Conservation (phyloP, 495 filamentous ascomycete genomes). For the Aspergillus incahuasiensis region DNA sequence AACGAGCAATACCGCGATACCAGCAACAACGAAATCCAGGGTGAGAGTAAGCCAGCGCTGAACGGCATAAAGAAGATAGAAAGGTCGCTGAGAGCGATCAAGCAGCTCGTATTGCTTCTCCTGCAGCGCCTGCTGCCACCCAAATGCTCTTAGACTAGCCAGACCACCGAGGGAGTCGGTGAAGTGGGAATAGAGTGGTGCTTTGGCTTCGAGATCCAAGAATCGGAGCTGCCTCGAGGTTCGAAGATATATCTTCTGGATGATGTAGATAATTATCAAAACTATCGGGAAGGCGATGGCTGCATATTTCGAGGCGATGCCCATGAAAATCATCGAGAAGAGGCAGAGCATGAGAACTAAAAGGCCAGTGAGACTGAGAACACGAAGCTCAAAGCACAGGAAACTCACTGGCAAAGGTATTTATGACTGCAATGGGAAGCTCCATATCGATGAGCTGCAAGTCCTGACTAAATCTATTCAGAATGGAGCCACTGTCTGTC, state of each 20-base stretch:
- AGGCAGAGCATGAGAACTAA: slow-evolving; percentile 41
- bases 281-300: slow-evolving; percentile 50
- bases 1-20: slow-evolving; percentile 46
- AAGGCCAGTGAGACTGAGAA: background rate
- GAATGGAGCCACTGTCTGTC: slow-evolving; percentile 42
- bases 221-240: slow-evolving; percentile 62
- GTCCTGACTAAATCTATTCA: slow-evolving; percentile 58
- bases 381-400: background rate
- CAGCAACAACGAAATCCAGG: slow-evolving; percentile 45
- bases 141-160: slow-evolving; percentile 53
- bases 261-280: slow-evolving; percentile 43
- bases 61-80: slow-evolving; percentile 53
- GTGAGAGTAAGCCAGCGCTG: slow-evolving; percentile 52
- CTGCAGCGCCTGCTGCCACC: slow-evolving; percentile 46
- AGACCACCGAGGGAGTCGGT: slow-evolving; percentile 49
- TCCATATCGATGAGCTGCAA: slow-evolving; percentile 57
- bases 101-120: slow-evolving; percentile 46
- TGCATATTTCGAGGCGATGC: slow-evolving; percentile 41
- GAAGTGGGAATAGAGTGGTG: slow-evolving; percentile 56
- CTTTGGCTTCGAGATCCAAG: slow-evolving; percentile 58
- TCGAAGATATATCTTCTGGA: slow-evolving; percentile 59
- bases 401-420: slow-evolving; percentile 40
- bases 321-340: slow-evolving; percentile 49
- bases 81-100: slow-evolving; percentile 55
- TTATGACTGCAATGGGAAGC: slow-evolving; percentile 44